Evolutionary conservation across 2,329 filamentous ascomycete genomes (phyloP).

Genomic region (Diaporthe aspalathi): DNA sequence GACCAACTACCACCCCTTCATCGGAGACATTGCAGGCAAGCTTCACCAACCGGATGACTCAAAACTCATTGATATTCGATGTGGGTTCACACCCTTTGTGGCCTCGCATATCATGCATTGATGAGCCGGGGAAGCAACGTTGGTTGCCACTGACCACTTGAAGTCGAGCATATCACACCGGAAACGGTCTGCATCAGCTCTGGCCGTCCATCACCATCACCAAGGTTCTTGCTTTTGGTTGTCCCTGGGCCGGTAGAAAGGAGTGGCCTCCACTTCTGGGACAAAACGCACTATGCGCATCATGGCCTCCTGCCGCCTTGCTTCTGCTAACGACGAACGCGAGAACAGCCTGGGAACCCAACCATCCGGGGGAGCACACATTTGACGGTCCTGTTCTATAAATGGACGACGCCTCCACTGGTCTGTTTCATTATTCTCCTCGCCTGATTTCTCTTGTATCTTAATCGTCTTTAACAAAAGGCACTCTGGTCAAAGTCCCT

Average conservation of each 20-base stretch:
- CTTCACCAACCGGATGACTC: not conserved
- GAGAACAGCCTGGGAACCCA: not conserved
- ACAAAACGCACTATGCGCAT: not conserved
- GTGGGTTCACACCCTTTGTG: not conserved
- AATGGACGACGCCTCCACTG: not conserved
- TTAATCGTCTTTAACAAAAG: not conserved
- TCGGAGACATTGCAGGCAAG: not conserved
- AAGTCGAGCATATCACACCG: not conserved
- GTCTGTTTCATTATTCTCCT: not conserved
- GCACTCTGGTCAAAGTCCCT: not conserved
- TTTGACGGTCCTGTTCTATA: not conserved
- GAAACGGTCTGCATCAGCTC: constrained; percentile 6
- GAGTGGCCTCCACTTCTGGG: not conserved
- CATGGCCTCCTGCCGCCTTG: not conserved
- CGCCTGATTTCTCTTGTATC: not conserved
- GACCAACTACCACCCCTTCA: not conserved
- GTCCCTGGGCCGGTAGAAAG: not conserved
- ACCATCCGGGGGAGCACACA: too few relatives aligned
- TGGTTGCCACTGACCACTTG: not conserved
- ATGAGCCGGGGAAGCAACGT: not conserved
- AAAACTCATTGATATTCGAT: not conserved
- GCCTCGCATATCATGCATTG: not conserved
- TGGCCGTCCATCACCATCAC: not conserved
- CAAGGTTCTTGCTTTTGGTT: not conserved
- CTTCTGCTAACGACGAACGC: not conserved